phyloP scores from a whole-genome alignment of 2,329 filamentous ascomycete genomes.

The Fonsecaea pedrosoi region DNA sequence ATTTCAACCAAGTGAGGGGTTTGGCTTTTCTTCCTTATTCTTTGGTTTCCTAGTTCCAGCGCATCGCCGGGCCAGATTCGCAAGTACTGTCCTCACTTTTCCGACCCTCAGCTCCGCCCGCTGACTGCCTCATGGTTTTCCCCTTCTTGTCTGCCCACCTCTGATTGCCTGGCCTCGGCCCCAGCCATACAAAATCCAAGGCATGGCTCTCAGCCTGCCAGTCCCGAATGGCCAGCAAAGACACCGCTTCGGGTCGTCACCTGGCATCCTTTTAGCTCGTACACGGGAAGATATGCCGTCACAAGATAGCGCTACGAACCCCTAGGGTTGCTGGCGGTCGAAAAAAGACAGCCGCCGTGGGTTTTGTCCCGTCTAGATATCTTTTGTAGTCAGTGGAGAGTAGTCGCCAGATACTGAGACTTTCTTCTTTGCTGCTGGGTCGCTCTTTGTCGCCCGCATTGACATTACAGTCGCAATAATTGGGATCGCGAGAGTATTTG shows the following conservation, averaged over 20 bases:
- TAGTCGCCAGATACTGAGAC: slow-evolving; percentile 8
- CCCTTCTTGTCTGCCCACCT: slow-evolving; percentile 7
- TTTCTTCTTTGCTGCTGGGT: not conserved
- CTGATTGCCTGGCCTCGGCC: slow-evolving; percentile 13
- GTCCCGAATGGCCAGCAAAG: slow-evolving; percentile 16
- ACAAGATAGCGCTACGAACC: slow-evolving; percentile 30
- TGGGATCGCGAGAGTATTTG: slow-evolving; percentile 1
- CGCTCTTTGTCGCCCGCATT: slow-evolving; percentile 3
- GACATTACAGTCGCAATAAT: not conserved
- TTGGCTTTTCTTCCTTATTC: slow-evolving; percentile 25
- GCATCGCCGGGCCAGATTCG: slow-evolving; percentile 35
- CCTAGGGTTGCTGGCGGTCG: slow-evolving; percentile 5
- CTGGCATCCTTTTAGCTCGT: slow-evolving; percentile 28
- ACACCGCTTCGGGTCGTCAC: slow-evolving; percentile 29
- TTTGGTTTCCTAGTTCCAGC: slow-evolving; percentile 27
- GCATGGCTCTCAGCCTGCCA: slow-evolving; percentile 14
- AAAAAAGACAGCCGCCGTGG: slow-evolving; percentile 10
- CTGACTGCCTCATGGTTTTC: slow-evolving; percentile 28
- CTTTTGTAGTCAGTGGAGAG: slow-evolving; percentile 11
- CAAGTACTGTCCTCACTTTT: slow-evolving; percentile 32
- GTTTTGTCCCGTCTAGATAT: not conserved
- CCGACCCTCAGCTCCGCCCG: slow-evolving; percentile 28
- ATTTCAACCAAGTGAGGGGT: slow-evolving; percentile 32
- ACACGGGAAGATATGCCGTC: slow-evolving; percentile 27
- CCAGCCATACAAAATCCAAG: slow-evolving; percentile 21